These are phyloP conservation scores for Canna indica DNA, from an alignment of 176 grass and related monocot genomes.

Conservation along the genomic window DNA sequence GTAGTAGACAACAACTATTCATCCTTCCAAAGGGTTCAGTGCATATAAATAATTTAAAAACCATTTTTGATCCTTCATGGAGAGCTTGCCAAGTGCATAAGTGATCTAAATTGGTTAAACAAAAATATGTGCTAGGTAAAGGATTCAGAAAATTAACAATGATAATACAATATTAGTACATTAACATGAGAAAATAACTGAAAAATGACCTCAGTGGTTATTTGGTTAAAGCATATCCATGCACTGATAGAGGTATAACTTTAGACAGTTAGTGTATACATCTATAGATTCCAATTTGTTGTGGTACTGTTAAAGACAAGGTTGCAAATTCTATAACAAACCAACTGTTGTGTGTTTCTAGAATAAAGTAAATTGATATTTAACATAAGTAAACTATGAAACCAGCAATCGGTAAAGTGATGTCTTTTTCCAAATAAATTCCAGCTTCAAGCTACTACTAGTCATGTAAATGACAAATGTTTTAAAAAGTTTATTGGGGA, in stretches of 20 bases:
- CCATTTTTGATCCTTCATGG: not conserved
- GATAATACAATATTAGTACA: not conserved
- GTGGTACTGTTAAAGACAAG: not conserved
- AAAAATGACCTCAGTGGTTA: not conserved
- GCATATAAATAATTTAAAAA: not conserved
- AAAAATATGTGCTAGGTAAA: too few relatives aligned
- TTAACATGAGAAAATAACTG: not conserved
- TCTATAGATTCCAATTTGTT: not conserved
- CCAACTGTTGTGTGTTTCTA: not conserved
- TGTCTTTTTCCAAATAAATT: not conserved
- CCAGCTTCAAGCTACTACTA: too few relatives aligned
- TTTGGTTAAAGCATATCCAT: not conserved
- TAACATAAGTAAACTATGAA: not conserved
- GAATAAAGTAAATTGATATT: not conserved
- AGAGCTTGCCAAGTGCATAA: too few relatives aligned
- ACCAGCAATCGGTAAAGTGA: not conserved
- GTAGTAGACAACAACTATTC: not conserved
- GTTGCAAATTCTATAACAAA: not conserved
- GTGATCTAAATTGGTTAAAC: too few relatives aligned
- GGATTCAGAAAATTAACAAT: not conserved
- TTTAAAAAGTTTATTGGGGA: not conserved
- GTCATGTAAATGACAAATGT: not conserved
- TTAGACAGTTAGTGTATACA: not conserved
- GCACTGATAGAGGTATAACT: not conserved
- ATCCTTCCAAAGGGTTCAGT: not conserved